Evolutionary conservation across 805 yeast species (phyloP).

Genomic region (Candida pini): DNA sequence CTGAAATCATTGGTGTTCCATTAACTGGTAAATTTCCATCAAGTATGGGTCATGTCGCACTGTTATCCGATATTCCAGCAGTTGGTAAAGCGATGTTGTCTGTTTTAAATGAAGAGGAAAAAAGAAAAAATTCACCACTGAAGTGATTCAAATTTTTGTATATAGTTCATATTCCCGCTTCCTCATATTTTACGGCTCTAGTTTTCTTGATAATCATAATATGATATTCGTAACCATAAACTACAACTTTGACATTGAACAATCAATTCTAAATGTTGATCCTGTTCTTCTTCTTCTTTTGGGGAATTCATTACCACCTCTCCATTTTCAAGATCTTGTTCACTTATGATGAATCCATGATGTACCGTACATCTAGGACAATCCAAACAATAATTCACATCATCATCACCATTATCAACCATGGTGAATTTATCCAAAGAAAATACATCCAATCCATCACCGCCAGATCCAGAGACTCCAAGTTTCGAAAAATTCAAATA

Average conservation of each 20-base stretch:
- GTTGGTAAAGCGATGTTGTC: slow-evolving; percentile 69
- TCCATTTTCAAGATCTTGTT: slow-evolving; percentile 50
- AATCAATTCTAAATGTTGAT: slow-evolving; percentile 45
- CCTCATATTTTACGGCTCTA: background rate
- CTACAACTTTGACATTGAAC: slow-evolving; percentile 83
- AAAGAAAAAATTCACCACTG: slow-evolving; percentile 1
- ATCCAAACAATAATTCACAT: slow-evolving; percentile 34
- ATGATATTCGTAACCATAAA: slow-evolving; percentile 75
- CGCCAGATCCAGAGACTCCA: slow-evolving; percentile 39
- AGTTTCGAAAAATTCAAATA: slow-evolving; percentile 27
- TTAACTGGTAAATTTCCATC: slow-evolving; percentile 63
- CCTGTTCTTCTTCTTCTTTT: slow-evolving; percentile 33
- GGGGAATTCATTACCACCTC: slow-evolving; percentile 35
- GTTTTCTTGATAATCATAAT: slow-evolving; percentile 40
- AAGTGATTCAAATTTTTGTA: background rate
- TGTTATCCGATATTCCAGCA: slow-evolving; percentile 67
- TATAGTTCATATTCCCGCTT: background rate
- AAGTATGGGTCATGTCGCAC: slow-evolving; percentile 69
- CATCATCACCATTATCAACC: slow-evolving; percentile 27
- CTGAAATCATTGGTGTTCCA: slow-evolving; percentile 66
- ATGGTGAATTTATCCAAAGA: slow-evolving; percentile 55
- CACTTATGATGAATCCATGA: slow-evolving; percentile 54
- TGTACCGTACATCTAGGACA: slow-evolving; percentile 63
- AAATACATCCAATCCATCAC: slow-evolving; percentile 66
- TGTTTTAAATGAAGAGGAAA: slow-evolving; percentile 51